phyloP scores from a whole-genome alignment of 305 asterid genomes.

The Rubia balearica region DNA sequence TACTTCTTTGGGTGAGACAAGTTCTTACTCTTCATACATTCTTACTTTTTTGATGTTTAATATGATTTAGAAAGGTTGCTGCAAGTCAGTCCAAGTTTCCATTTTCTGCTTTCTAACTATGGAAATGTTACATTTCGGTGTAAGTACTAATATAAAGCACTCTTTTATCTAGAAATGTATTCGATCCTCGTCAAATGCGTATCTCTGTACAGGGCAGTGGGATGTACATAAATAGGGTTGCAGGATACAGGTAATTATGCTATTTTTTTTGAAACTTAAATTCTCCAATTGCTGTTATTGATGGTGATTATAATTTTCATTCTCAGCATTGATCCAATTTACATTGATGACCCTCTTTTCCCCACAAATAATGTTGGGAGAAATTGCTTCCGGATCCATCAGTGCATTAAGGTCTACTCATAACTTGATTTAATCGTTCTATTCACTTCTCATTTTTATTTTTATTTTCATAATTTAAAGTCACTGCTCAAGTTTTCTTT shows the following conservation, averaged over 20 bases:
- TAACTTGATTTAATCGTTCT: constrained; percentile 13
- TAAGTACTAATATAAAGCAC: constrained; percentile 19
- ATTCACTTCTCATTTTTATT: not conserved
- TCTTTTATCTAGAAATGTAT: constrained; percentile 62
- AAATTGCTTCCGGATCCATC: constrained; percentile 97
- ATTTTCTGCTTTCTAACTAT: constrained; percentile 9
- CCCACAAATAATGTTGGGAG: constrained; percentile 93
- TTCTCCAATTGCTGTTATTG: not conserved
- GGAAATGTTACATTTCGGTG: constrained; percentile 19
- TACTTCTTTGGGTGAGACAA: constrained; percentile 92
- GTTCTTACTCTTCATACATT: constrained; percentile 6
- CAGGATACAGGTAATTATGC: constrained; percentile 65
- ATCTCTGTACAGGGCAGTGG: constrained; percentile 96
- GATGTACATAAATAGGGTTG: constrained; percentile 77
- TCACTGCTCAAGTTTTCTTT: not conserved
- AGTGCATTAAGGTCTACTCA: constrained; percentile 84
- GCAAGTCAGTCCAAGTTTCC: constrained; percentile 5
- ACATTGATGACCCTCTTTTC: constrained; percentile 88
- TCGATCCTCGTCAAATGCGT: constrained; percentile 97
- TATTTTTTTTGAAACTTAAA: not conserved
- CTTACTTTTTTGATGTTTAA: too few species aligned
- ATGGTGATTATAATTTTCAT: not conserved
- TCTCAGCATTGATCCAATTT: constrained; percentile 94
- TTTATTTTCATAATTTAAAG: not conserved
- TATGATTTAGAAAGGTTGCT: not conserved